phyloP scores from a whole-genome alignment of 495 filamentous ascomycete genomes.

The Podospora pseudopauciseta region DNA sequence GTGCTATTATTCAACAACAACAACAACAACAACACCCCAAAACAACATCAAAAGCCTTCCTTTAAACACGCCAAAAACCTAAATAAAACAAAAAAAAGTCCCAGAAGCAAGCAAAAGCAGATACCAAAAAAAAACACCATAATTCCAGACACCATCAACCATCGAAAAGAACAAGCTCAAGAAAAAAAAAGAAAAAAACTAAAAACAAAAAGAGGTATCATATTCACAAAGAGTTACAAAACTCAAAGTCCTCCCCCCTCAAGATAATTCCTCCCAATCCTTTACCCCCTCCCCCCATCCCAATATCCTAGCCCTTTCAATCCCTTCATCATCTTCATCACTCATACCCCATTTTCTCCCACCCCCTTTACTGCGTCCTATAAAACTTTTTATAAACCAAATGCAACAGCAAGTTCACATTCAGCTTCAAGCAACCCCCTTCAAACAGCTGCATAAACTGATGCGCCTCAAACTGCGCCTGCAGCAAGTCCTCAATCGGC shows the following conservation, averaged over 20 bases:
- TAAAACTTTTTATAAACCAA: constrained; percentile 98
- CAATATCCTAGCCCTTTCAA: neutral
- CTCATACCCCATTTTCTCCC: neutral
- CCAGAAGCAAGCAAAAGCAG: no score
- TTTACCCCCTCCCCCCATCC: neutral
- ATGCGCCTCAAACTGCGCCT: constrained; percentile 93
- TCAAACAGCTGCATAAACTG: constrained; percentile 95
- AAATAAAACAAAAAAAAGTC: no score
- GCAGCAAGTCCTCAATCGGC: constrained; percentile 87
- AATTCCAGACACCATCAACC: neutral
- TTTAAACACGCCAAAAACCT: no score
- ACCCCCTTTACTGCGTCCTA: constrained; percentile 57
- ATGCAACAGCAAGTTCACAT: constrained; percentile 94
- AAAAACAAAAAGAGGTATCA: constrained; percentile 12
- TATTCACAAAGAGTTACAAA: neutral
- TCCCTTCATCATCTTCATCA: neutral
- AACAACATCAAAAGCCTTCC: no score
- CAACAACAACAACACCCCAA: no score
- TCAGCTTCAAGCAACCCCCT: constrained; percentile 70
- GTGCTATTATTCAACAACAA: no score
- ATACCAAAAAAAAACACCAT: neutral
- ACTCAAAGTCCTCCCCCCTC: neutral
- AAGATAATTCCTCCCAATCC: neutral
- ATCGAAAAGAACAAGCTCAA: neutral
- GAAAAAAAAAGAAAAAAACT: neutral